phyloP scores from a whole-genome alignment of 352 stramenopile species.

The Halophytophthora batemanensis region DNA sequence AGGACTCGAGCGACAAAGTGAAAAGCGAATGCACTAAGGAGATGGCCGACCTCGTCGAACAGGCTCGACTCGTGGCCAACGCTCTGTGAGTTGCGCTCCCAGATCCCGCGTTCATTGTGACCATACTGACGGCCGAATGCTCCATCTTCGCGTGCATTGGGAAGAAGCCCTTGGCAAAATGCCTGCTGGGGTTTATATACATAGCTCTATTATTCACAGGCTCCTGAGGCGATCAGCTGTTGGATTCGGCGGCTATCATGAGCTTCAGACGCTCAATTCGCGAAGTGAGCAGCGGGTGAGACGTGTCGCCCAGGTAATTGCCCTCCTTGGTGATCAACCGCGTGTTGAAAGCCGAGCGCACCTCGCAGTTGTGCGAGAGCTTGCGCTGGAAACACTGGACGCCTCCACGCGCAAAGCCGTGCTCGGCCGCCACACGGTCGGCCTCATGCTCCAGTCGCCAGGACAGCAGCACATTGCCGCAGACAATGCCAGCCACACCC shows the following conservation, averaged over 20 bases:
- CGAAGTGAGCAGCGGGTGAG: constrained; percentile 70
- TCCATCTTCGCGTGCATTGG: too few relatives aligned
- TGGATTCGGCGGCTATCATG: constrained; percentile 24
- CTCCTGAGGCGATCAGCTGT: constrained; percentile 4
- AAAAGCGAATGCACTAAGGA: too few relatives aligned
- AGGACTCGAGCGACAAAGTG: too few relatives aligned
- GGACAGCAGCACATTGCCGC: constrained; percentile 62
- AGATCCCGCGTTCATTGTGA: too few relatives aligned
- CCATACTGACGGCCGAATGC: too few relatives aligned
- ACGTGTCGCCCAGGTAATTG: constrained; percentile 81
- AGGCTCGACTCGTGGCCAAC: too few relatives aligned
- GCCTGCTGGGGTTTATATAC: neutral
- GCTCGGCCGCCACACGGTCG: constrained; percentile 67
- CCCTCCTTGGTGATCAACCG: constrained; percentile 73
- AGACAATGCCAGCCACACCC: constrained; percentile 42
- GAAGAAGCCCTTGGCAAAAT: too few relatives aligned
- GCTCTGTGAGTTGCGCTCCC: too few relatives aligned
- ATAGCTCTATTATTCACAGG: neutral
- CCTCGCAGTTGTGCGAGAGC: constrained; percentile 67
- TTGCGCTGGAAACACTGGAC: constrained; percentile 79
- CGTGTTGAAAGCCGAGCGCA: constrained; percentile 54
- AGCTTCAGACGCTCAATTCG: constrained; percentile 66
- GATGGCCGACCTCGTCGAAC: too few relatives aligned
- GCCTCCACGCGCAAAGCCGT: constrained; percentile 61
- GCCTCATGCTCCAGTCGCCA: constrained; percentile 81